These are phyloP conservation scores for Brachypodium distachyon DNA, from an alignment of 202 grass and related monocot species.

Conservation along the genomic window DNA sequence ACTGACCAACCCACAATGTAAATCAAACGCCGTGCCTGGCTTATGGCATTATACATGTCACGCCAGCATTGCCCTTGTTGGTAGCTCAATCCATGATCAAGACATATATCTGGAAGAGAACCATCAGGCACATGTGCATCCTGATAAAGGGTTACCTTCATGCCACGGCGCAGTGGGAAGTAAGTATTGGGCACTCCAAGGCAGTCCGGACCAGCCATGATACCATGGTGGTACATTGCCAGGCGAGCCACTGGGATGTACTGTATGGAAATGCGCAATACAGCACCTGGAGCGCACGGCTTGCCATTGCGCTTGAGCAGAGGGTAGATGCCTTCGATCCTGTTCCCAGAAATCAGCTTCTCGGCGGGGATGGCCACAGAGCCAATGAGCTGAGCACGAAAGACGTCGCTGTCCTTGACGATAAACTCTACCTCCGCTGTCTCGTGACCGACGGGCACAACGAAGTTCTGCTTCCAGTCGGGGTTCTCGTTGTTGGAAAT, in stretches of 20 bases:
- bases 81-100: slow-evolving; percentile 48
- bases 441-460: slow-evolving; percentile 67
- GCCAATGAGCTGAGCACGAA: slow-evolving; percentile 70
- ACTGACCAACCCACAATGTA: slow-evolving; percentile 91
- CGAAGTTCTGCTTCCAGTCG: slow-evolving; percentile 65
- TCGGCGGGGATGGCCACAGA: slow-evolving; percentile 41
- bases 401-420: slow-evolving; percentile 79
- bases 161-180: slow-evolving; percentile 55
- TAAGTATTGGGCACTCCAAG: slow-evolving; percentile 72
- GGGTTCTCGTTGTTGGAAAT: slow-evolving; percentile 61
- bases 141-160: slow-evolving; percentile 71
- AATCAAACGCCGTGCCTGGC: slow-evolving; percentile 51
- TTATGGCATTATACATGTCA: slow-evolving; percentile 70
- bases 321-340: slow-evolving; percentile 43
- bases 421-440: slow-evolving; percentile 53
- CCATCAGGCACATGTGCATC: slow-evolving; percentile 75
- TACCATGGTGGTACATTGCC: slow-evolving; percentile 55
- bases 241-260: slow-evolving; percentile 51
- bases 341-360: slow-evolving; percentile 37
- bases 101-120: slow-evolving; percentile 53
- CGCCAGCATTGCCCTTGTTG: slow-evolving; percentile 70
- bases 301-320: slow-evolving; percentile 60
- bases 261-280: slow-evolving; percentile 55
- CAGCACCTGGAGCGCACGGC: slow-evolving; percentile 39
- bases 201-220: slow-evolving; percentile 31